phyloP scores from a whole-genome alignment of 148 eudicot genomes.

The Rheum nobile region DNA sequence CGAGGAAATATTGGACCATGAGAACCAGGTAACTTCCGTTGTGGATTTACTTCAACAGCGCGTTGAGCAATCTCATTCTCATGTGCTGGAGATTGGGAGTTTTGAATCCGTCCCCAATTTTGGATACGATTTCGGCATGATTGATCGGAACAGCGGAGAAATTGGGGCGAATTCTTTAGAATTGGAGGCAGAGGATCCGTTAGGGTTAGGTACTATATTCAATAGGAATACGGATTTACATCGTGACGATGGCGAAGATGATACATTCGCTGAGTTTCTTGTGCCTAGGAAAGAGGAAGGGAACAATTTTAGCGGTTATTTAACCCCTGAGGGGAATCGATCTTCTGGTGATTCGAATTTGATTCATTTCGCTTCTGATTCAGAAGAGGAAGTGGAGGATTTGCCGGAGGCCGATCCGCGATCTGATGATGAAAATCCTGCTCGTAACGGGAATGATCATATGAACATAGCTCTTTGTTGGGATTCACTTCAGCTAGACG shows the following conservation, averaged over 20 bases:
- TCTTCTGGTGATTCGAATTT: slow-evolving; percentile 18
- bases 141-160: slow-evolving; percentile 23
- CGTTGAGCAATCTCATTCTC: slow-evolving; percentile 33
- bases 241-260: background rate
- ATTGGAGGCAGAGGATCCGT: slow-evolving; percentile 27
- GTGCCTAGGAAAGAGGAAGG: slow-evolving; percentile 23
- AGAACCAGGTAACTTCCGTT: slow-evolving; percentile 48
- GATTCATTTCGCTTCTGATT: slow-evolving; percentile 25
- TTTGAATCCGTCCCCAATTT: background rate
- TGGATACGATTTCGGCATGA: slow-evolving; percentile 13
- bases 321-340: slow-evolving; percentile 3
- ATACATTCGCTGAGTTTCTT: slow-evolving; percentile 27
- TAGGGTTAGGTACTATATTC: slow-evolving; percentile 21
- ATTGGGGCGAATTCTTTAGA: slow-evolving; percentile 23
- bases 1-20: slow-evolving; percentile 20
- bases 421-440: slow-evolving; percentile 14
- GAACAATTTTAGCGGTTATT: slow-evolving; percentile 13
- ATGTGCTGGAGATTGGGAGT: background rate
- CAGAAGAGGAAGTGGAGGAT: slow-evolving; percentile 20
- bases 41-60: slow-evolving; percentile 40
- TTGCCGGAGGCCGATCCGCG: slow-evolving; percentile 16
- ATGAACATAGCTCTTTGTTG: slow-evolving; percentile 5
- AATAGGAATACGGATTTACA: background rate
- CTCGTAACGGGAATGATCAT: background rate
- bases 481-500: slow-evolving; percentile 12